phyloP scores from a whole-genome alignment of 345 rosid species.

The Rhodomyrtus tomentosa region DNA sequence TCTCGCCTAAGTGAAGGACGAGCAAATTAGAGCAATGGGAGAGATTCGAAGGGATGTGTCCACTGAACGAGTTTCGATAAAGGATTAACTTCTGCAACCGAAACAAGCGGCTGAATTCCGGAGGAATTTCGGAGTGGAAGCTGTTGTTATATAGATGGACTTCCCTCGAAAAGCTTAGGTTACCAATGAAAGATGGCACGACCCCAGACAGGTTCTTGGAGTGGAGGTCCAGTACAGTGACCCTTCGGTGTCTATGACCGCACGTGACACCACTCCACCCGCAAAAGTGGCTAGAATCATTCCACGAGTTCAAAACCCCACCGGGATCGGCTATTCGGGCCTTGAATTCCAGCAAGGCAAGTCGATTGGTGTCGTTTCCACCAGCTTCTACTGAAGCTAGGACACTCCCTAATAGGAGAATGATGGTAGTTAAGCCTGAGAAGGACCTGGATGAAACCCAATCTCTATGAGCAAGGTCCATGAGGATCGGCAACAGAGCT shows the following conservation, averaged over 20 bases:
- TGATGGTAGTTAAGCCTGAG: neutral
- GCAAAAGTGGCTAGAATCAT: rapidly evolving
- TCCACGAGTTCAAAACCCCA: neutral
- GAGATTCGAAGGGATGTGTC: conserved; percentile 7
- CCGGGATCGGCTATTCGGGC: rapidly evolving
- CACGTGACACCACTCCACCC: rapidly evolving
- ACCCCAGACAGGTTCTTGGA: rapidly evolving
- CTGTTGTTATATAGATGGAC: rapidly evolving
- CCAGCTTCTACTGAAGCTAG: neutral
- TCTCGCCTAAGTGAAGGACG: rapidly evolving
- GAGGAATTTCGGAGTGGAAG: rapidly evolving
- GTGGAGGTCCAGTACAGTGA: rapidly evolving
- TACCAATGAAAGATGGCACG: rapidly evolving
- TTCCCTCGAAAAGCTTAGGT: rapidly evolving
- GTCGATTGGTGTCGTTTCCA: no score
- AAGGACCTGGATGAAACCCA: neutral
- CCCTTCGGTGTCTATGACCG: neutral
- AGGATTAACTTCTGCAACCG: rapidly evolving
- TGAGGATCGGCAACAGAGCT: neutral
- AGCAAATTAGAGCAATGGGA: conserved; percentile 1
- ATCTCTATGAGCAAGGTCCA: neutral
- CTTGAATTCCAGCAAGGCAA: neutral
- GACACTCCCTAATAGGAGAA: neutral
- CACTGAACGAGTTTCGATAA: neutral
- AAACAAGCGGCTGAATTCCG: rapidly evolving